A percentile compares a stretch with the other conserved stretches of the same genome.
These are phyloP conservation scores for Olyra latifolia DNA, from an alignment of 176 grass and related monocot species.

Conservation along the genomic window DNA sequence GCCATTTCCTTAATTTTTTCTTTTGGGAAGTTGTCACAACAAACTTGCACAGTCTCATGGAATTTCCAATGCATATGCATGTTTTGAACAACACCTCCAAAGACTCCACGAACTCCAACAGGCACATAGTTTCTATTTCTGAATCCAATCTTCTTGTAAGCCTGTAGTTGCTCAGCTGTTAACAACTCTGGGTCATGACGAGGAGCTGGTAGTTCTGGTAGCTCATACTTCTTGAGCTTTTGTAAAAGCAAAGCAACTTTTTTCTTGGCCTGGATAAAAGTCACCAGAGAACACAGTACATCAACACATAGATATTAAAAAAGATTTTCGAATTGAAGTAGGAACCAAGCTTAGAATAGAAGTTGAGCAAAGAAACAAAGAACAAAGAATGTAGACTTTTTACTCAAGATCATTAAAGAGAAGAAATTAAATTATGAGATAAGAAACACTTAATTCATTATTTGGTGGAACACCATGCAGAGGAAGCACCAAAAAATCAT, in stretches of 20 bases:
- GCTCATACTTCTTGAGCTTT: constrained; percentile 96
- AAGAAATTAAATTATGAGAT: neutral
- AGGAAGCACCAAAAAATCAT: neutral
- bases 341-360: neutral
- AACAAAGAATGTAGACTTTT: neutral
- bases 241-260: constrained; percentile 91
- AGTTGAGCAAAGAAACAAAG: constrained; percentile 10
- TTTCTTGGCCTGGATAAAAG: constrained; percentile 81
- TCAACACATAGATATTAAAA: neutral
- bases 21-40: constrained; percentile 92
- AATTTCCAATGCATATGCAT: constrained; percentile 99
- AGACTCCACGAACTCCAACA: constrained; percentile 97
- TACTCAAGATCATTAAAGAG: neutral
- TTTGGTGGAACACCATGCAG: neutral
- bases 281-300: neutral
- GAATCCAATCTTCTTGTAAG: constrained; percentile 98
- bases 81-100: constrained; percentile 99
- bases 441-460: neutral
- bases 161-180: constrained; percentile 85
- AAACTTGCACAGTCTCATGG: constrained; percentile 96
- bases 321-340: neutral
- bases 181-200: constrained; percentile 87
- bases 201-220: constrained; percentile 85
- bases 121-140: constrained; percentile 93
- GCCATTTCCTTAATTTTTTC: constrained; percentile 99